A percentile compares a stretch with the other conserved stretches of the same genome.
phyloP scores from a whole-genome alignment of 257 asterid species.

The Solanum pimpinellifolium region DNA sequence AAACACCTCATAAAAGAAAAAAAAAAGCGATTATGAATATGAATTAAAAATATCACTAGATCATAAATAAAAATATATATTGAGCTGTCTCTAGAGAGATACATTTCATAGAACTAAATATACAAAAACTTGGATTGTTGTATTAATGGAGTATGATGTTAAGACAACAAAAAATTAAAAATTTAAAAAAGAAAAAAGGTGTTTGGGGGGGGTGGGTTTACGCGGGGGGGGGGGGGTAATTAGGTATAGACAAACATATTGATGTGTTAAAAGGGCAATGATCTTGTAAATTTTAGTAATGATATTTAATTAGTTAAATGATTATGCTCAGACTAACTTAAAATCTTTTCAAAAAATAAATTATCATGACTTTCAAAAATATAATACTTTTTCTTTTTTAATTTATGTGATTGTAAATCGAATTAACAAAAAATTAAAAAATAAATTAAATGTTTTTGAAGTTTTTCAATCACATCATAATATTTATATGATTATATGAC shows the following conservation, averaged over 20 bases:
- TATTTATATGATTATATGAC: too few species aligned
- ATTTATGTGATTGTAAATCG: accelerated
- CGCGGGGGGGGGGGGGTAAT: too few species aligned
- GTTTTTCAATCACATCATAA: too few species aligned
- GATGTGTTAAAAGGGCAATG: not conserved
- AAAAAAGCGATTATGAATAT: too few species aligned
- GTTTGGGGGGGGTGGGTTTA: too few species aligned
- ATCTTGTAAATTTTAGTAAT: not conserved
- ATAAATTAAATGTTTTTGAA: too few species aligned
- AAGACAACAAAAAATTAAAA: not conserved
- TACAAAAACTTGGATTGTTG: not conserved
- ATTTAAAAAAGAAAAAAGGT: too few species aligned
- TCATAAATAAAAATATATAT: not conserved
- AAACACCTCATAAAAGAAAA: accelerated
- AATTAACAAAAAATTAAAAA: not conserved
- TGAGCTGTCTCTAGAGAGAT: not conserved
- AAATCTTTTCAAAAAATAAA: not conserved
- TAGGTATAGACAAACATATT: not conserved
- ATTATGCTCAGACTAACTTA: not conserved
- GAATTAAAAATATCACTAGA: not conserved
- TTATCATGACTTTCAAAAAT: not conserved
- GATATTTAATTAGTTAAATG: not conserved
- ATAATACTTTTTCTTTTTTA: not conserved
- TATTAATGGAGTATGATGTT: not conserved
- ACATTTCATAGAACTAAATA: not conserved